Evolutionary conservation across 495 filamentous ascomycete species (phyloP).

Genomic region (Xylaria venustula): DNA sequence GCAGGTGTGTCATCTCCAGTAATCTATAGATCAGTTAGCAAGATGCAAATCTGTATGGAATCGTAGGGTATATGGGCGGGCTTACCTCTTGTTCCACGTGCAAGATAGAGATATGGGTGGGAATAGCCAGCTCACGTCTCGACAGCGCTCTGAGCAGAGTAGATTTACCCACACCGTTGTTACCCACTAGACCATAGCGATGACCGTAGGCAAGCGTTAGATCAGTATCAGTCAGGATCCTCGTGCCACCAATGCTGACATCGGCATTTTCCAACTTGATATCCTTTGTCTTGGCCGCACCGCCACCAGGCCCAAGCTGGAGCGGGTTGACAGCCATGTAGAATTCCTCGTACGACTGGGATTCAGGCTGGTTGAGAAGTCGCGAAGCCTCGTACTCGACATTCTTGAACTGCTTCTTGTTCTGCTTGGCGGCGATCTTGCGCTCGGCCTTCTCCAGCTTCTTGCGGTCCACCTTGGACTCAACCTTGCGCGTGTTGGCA

Average conservation of each 20-base stretch:
- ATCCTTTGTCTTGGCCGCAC: slow-evolving; percentile 89
- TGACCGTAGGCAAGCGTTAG: slow-evolving; percentile 90
- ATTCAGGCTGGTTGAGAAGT: slow-evolving; percentile 75
- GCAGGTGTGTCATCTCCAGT: slow-evolving; percentile 94
- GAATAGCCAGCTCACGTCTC: slow-evolving; percentile 89
- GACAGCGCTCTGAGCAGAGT: slow-evolving; percentile 90
- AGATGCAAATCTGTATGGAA: background rate
- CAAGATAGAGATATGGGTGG: slow-evolving; percentile 95
- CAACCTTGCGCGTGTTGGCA: slow-evolving; percentile 85
- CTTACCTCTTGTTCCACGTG: slow-evolving; percentile 97
- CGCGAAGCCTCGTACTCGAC: slow-evolving; percentile 96
- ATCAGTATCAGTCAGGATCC: slow-evolving; percentile 86
- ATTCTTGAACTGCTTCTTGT: slow-evolving; percentile 95
- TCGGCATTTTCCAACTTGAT: slow-evolving; percentile 97
- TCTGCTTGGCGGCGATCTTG: slow-evolving; percentile 98
- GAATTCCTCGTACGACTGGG: slow-evolving; percentile 98
- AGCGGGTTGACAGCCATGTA: slow-evolving; percentile 99
- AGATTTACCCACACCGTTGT: slow-evolving; percentile 99
- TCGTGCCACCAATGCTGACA: slow-evolving; percentile 82
- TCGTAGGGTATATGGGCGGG: background rate
- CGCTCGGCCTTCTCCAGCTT: slow-evolving; percentile 98
- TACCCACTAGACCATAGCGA: slow-evolving; percentile 94
- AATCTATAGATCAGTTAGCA: slow-evolving; percentile 57
- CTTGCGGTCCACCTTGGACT: slow-evolving; percentile 96
- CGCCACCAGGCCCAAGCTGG: slow-evolving; percentile 67